Evolutionary conservation across 352 stramenopile species (phyloP).

Genomic region (Globisporangium spinosum): DNA sequence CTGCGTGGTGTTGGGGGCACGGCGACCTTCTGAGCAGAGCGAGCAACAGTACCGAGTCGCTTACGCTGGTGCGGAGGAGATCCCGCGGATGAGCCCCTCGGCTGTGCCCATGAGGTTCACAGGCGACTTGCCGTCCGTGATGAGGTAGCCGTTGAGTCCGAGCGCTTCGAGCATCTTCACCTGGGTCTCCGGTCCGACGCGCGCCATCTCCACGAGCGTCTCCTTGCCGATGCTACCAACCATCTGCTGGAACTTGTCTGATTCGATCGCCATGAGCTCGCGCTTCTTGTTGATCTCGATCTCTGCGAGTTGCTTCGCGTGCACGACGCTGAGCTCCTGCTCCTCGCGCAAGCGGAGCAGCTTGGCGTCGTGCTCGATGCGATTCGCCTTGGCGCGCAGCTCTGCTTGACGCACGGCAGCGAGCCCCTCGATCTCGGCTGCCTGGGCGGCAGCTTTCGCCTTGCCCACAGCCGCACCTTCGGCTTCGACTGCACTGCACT

Average conservation of each 20-base stretch:
- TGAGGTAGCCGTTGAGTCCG: slow-evolving; percentile 77
- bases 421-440: slow-evolving; percentile 68
- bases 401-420: slow-evolving; percentile 70
- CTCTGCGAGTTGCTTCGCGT: slow-evolving; percentile 59
- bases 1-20: background rate
- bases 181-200: slow-evolving; percentile 66
- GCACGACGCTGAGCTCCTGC: slow-evolving; percentile 48
- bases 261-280: slow-evolving; percentile 73
- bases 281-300: slow-evolving; percentile 75
- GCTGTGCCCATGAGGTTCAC: slow-evolving; percentile 75
- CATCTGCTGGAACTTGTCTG: slow-evolving; percentile 84
- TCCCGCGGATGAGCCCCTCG: slow-evolving; percentile 69
- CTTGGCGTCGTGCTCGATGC: slow-evolving; percentile 64
- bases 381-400: slow-evolving; percentile 55
- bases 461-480: slow-evolving; percentile 59
- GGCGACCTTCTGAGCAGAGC: no score
- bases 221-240: slow-evolving; percentile 67
- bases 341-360: slow-evolving; percentile 55
- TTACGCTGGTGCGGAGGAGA: slow-evolving; percentile 39
- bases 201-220: slow-evolving; percentile 71
- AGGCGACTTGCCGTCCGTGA: slow-evolving; percentile 80
- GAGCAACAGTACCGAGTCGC: background rate
- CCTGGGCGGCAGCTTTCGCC: slow-evolving; percentile 56
- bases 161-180: slow-evolving; percentile 76
- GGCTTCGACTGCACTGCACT: slow-evolving; percentile 67